Conservation (phyloP, 768 basidiomycete species). For the Leccinum subtestaceum region DNA sequence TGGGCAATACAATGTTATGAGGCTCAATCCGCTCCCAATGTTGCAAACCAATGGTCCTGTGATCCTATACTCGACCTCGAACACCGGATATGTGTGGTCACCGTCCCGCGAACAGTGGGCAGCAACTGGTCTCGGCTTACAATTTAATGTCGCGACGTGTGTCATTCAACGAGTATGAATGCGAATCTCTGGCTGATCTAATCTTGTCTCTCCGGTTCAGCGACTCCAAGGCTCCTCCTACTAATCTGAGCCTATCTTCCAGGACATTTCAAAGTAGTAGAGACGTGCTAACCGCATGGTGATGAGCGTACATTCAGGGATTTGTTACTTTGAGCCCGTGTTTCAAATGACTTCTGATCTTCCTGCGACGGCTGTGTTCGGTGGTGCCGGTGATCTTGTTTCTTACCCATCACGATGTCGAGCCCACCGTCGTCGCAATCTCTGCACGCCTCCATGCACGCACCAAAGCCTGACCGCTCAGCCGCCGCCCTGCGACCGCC, state of each 20-base stretch:
- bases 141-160: not conserved
- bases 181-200: too few relatives aligned
- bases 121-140: too few relatives aligned
- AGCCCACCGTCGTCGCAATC: slow-evolving; percentile 31
- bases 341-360: not conserved
- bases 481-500: slow-evolving; percentile 47
- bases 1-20: not conserved
- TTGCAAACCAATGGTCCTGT: not conserved
- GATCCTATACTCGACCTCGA: not conserved
- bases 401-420: slow-evolving; percentile 26
- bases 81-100: not conserved
- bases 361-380: not conserved
- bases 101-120: too few relatives aligned
- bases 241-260: not conserved
- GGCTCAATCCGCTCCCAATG: too few relatives aligned
- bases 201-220: not conserved
- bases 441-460: slow-evolving; percentile 32
- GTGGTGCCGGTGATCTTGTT: slow-evolving; percentile 10
- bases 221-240: not conserved
- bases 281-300: not conserved
- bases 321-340: not conserved
- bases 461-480: slow-evolving; percentile 39
- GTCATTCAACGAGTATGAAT: too few relatives aligned
- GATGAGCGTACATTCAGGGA: too few relatives aligned
- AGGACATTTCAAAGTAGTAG: not conserved